Evolutionary conservation across 1,284 basidiomycete genomes (phyloP).

Genomic region (Malassezia sympodialis): DNA sequence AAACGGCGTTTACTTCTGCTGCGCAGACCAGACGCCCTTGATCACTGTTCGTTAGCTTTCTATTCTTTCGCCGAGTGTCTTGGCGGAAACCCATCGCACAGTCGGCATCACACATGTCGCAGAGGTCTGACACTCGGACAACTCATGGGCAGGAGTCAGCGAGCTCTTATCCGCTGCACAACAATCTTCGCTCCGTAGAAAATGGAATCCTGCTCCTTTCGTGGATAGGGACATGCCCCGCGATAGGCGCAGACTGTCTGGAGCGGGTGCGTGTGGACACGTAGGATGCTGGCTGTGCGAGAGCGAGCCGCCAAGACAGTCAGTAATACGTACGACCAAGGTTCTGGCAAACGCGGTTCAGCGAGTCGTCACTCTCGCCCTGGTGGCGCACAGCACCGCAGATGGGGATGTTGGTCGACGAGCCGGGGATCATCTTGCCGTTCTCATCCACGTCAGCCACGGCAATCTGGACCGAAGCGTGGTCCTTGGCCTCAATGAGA

Average conservation of each 20-base stretch:
- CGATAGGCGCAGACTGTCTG: conserved; percentile 40
- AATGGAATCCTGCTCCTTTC: conserved; percentile 42
- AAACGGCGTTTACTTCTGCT: conserved; percentile 23
- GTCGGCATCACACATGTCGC: conserved; percentile 23
- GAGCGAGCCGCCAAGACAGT: neutral
- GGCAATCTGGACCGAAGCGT: conserved; percentile 93
- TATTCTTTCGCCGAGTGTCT: neutral
- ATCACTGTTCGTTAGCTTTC: conserved; percentile 26
- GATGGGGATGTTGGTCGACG: conserved; percentile 80
- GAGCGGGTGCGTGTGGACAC: conserved; percentile 19
- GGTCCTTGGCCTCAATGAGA: conserved; percentile 95
- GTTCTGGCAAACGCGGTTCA: conserved; percentile 92
- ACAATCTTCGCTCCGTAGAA: conserved; percentile 35
- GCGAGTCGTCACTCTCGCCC: conserved; percentile 91
- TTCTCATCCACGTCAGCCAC: conserved; percentile 88
- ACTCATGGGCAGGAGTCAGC: conserved; percentile 29
- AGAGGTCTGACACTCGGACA: conserved; percentile 44
- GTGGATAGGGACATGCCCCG: conserved; percentile 21
- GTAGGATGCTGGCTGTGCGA: neutral
- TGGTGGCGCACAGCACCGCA: conserved; percentile 86
- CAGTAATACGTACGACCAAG: conserved; percentile 70
- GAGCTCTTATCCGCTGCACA: conserved; percentile 41
- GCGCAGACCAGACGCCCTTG: conserved; percentile 37
- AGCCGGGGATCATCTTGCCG: conserved; percentile 72
- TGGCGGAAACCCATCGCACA: neutral